Base-by-base conservation (phyloP, 1,284 basidiomycete species). In the Dichomitus squalens region DNA sequence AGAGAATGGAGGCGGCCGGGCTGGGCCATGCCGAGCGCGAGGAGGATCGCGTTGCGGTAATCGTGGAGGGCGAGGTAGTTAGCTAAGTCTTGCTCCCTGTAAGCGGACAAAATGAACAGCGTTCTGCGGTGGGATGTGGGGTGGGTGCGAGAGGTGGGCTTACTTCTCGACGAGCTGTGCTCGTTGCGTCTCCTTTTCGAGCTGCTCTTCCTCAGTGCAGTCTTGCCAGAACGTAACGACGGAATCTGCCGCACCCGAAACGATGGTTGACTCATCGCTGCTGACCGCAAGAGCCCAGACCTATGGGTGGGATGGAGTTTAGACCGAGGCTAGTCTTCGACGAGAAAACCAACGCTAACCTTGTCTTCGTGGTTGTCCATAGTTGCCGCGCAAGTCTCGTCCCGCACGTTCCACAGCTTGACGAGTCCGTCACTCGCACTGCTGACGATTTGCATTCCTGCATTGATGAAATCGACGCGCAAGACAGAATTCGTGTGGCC, bases 401-500 rank as follows among this genome's bases (percentile, higher is more conserved):
- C 89, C 61, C 85, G 83, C 54, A 97, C 83, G 71, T 92, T 95
- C 97, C 97, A 99, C 25, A 99, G 65, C 76, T 98, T 99, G 60
- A 98, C 90, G 38, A 99, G 76, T 3, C 97, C 97, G 72, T 99
- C 97, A 12, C 93, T 93, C 0, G 90, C 95, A 16, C 92, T 81
- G 57, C 92, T 96, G 25, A 95, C 86, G 40, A 99, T 76, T 75
- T 98, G 95, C 80, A 87, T 82, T 7, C 95, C 96, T 25, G 76
- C 69, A 61, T 90, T 92, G 41, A 98, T 70, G 72, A 98, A 99
- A 66, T 93, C 91, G 23, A 98, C 89, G 38, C 95, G 81, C 47
- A 99, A 76, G n/a, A 99, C 95, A 4, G 94, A 95, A 74, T 98
- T 98, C 4, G 95, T 95, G 73, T 99, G 97, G 0, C 96, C 95